Percentiles rank a stretch among this genome's conserved stretches.
phyloP scores from a whole-genome alignment of 2,329 filamentous ascomycete genomes.

The Sporothrix sp. region DNA sequence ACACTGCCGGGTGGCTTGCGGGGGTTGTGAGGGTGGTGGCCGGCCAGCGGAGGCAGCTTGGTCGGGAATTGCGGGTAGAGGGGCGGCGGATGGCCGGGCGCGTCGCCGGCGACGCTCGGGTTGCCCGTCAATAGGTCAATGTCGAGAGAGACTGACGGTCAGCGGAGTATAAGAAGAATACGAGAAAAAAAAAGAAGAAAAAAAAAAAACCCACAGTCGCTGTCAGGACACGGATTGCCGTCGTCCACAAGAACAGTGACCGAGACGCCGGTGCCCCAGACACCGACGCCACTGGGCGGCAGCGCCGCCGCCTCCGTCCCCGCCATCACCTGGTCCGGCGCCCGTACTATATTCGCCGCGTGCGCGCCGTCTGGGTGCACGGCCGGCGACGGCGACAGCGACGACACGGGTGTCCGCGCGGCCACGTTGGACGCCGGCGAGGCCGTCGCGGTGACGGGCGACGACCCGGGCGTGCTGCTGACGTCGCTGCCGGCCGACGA shows the following conservation, averaged over 20 bases:
- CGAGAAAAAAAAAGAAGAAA: not conserved
- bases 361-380: not conserved
- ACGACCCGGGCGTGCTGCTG: conserved; percentile 2
- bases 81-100: not conserved
- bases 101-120: not conserved
- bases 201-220: conserved; percentile 2
- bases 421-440: not conserved
- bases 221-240: not conserved
- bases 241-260: conserved; percentile 1
- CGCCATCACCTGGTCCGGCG: conserved; percentile 3
- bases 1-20: not conserved
- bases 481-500: not conserved
- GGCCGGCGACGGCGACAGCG: not conserved
- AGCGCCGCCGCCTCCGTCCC: not conserved
- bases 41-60: no score
- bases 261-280: not conserved
- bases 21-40: not conserved
- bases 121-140: conserved; percentile 7
- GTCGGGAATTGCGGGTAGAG: not conserved
- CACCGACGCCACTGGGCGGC: not conserved
- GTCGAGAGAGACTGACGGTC: conserved; percentile 8
- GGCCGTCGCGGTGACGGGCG: not conserved
- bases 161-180: not conserved
- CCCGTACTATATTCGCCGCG: no score
- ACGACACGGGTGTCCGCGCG: not conserved